These are phyloP conservation scores for Boletellus ananiceps DNA, from an alignment of 768 basidiomycete genomes.

Conservation along the genomic window DNA sequence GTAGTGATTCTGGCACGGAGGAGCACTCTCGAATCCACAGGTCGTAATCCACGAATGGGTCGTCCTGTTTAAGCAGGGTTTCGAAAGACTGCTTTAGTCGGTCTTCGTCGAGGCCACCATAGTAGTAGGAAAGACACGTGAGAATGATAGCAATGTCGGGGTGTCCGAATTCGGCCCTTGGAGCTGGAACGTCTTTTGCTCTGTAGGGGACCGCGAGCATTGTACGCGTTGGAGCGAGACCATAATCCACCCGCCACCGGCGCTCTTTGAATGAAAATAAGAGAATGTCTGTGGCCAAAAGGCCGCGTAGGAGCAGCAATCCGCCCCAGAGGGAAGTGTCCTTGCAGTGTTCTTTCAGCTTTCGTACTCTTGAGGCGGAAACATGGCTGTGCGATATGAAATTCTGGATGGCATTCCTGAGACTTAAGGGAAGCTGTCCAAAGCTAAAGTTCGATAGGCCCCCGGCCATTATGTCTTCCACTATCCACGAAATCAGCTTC, in stretches of 20 bases:
- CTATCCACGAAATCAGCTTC: constrained; percentile 5
- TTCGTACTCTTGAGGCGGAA: neutral
- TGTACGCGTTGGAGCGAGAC: constrained; percentile 7
- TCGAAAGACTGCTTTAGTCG: constrained; percentile 19
- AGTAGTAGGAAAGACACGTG: constrained; percentile 22
- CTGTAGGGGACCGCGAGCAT: constrained; percentile 27
- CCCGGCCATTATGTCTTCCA: constrained; percentile 10
- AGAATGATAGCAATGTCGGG: constrained; percentile 22
- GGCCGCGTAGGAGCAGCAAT: constrained; percentile 23
- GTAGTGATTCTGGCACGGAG: constrained; percentile 15
- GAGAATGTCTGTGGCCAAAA: constrained; percentile 23
- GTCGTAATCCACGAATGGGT: constrained; percentile 18
- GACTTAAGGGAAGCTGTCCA: neutral
- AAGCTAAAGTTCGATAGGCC: constrained; percentile 7
- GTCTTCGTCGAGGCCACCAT: constrained; percentile 17
- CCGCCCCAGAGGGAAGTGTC: constrained; percentile 6
- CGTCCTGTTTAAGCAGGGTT: constrained; percentile 15
- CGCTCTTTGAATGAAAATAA: constrained; percentile 20
- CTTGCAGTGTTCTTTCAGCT: neutral
- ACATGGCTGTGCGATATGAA: constrained; percentile 7
- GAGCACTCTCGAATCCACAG: constrained; percentile 17
- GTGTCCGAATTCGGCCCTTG: constrained; percentile 25
- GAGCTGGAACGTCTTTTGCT: constrained; percentile 26
- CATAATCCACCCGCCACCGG: constrained; percentile 29
- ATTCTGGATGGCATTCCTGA: neutral